phyloP scores from a whole-genome alignment of 805 yeast genomes.

The Blastobotrys parvus region DNA sequence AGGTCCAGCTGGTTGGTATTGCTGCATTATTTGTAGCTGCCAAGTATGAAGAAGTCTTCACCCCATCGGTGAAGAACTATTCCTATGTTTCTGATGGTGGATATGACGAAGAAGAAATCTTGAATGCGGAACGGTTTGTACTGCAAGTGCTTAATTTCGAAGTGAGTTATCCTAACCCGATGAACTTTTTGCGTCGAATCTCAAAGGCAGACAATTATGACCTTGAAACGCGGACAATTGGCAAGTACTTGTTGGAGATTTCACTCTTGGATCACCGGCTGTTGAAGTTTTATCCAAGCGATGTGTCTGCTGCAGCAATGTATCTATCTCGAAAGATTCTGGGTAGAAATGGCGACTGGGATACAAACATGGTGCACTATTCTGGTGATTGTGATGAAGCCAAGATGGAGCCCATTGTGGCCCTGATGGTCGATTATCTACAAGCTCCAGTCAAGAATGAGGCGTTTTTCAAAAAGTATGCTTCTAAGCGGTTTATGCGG shows the following conservation, averaged over 20 bases:
- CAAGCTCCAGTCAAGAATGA: conserved; percentile 80
- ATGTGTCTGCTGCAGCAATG: conserved; percentile 84
- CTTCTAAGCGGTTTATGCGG: conserved; percentile 80
- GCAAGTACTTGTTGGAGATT: conserved; percentile 75
- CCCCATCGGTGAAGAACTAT: conserved; percentile 78
- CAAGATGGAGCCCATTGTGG: conserved; percentile 64
- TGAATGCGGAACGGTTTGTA: conserved; percentile 75
- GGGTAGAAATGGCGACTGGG: conserved; percentile 59
- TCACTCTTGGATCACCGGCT: conserved; percentile 69
- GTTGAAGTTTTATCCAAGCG: conserved; percentile 65
- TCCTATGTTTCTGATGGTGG: conserved; percentile 86
- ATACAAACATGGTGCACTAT: conserved; percentile 78
- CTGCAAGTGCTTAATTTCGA: conserved; percentile 65
- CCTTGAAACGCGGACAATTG: conserved; percentile 72
- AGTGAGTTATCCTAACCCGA: conserved; percentile 78
- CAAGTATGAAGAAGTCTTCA: conserved; percentile 84
- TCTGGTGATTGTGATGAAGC: conserved; percentile 79
- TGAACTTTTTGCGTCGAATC: conserved; percentile 80
- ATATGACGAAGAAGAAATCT: conserved; percentile 68
- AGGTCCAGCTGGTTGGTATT: conserved; percentile 78
- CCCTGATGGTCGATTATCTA: conserved; percentile 63
- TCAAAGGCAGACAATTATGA: conserved; percentile 90
- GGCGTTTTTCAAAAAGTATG: conserved; percentile 89
- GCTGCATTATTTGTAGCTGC: conserved; percentile 85
- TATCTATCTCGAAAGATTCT: conserved; percentile 67